phyloP scores from a whole-genome alignment of 2,329 filamentous ascomycete genomes.

The Colletotrichum salicis region DNA sequence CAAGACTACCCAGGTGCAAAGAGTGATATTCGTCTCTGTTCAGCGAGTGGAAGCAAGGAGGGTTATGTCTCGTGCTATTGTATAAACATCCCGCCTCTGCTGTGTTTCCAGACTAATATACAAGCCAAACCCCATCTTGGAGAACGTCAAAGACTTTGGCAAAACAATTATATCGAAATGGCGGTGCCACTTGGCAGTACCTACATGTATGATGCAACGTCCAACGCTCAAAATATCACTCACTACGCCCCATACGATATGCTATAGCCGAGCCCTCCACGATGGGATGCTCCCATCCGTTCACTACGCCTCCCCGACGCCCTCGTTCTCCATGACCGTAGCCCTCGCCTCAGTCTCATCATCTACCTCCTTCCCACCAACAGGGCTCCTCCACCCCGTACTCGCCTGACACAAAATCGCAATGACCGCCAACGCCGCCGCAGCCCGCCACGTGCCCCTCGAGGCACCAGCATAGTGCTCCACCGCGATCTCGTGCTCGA shows the following conservation, averaged over 20 bases:
- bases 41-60: not conserved
- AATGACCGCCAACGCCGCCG: slow-evolving; percentile 54
- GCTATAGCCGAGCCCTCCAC: not conserved
- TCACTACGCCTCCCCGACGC: slow-evolving; percentile 43
- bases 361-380: slow-evolving; percentile 49
- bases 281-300: not conserved
- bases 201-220: not conserved
- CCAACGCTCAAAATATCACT: not conserved
- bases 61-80: not conserved
- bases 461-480: slow-evolving; percentile 59
- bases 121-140: not conserved
- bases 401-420: slow-evolving; percentile 60
- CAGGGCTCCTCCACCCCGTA: slow-evolving; percentile 61
- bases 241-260: not conserved
- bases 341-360: slow-evolving; percentile 44
- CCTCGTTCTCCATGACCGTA: slow-evolving; percentile 43
- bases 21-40: not conserved
- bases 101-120: not conserved
- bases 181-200: not conserved
- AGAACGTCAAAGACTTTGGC: not conserved
- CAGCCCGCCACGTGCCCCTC: slow-evolving; percentile 58
- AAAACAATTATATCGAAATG: not conserved
- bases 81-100: not conserved
- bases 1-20: not conserved
- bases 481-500: slow-evolving; percentile 58